phyloP scores from a whole-genome alignment of 257 asterid species.

The Solanum clarkiae region DNA sequence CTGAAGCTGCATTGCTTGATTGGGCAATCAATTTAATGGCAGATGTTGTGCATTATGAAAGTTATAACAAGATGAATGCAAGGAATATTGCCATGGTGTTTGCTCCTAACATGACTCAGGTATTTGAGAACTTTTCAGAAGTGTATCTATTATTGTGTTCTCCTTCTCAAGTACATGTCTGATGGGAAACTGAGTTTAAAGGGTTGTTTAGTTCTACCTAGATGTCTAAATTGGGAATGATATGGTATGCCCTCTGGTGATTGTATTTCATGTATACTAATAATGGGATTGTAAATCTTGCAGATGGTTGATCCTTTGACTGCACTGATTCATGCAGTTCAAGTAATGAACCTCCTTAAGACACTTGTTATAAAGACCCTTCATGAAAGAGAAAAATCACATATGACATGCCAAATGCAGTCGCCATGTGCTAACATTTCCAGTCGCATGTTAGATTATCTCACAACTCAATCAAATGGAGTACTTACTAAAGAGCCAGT shows the following conservation, averaged over 20 bases:
- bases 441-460: neutral
- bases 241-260: neutral
- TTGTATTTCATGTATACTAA: neutral
- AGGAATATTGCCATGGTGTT: constrained; percentile 88
- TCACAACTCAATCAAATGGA: constrained; percentile 1
- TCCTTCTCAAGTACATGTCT: neutral
- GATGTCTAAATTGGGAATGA: neutral
- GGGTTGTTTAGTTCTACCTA: neutral
- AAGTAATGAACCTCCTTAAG: constrained; percentile 81
- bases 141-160: neutral
- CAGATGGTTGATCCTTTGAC: constrained; percentile 91
- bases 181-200: neutral
- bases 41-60: constrained; percentile 51
- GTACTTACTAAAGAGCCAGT: neutral
- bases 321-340: constrained; percentile 87
- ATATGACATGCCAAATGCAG: neutral
- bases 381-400: constrained; percentile 30
- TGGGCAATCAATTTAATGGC: constrained; percentile 84
- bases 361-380: constrained; percentile 47
- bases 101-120: constrained; percentile 95
- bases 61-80: constrained; percentile 69
- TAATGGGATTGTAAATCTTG: neutral
- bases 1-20: constrained; percentile 58
- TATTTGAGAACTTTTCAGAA: neutral
- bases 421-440: constrained; percentile 13